Conservation (phyloP, 192 early-diverging fungal genomes). For the Bifiguratus adelaidae region DNA sequence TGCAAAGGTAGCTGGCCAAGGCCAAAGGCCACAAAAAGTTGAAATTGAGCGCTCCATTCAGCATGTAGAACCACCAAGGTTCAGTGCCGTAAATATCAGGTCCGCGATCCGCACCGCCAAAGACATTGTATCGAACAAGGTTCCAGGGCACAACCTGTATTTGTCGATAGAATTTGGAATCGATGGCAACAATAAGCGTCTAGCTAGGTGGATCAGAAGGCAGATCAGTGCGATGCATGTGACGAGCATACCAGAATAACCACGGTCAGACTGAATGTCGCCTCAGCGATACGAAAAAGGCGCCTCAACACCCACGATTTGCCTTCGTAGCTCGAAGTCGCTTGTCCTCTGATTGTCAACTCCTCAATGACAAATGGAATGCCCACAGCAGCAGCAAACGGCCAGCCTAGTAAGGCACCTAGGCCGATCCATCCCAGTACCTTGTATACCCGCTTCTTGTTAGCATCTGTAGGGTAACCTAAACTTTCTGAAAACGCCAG, state of each 20-base stretch:
- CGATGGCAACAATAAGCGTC: conserved; percentile 55
- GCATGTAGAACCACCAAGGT: conserved; percentile 85
- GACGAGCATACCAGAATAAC: conserved; percentile 20
- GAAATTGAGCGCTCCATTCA: conserved; percentile 87
- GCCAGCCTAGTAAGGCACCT: conserved; percentile 73
- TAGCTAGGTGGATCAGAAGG: conserved; percentile 13
- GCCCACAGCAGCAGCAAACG: conserved; percentile 67
- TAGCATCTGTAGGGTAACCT: conserved; percentile 28
- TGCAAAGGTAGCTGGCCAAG: conserved; percentile 42
- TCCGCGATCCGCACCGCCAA: conserved; percentile 47
- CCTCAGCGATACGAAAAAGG: conserved; percentile 29
- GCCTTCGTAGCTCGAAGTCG: conserved; percentile 17
- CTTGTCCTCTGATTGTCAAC: conserved; percentile 36
- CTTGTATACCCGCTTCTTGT: conserved; percentile 33
- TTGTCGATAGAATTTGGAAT: conserved; percentile 67
- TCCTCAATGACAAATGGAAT: conserved; percentile 73
- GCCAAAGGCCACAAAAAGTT: conserved; percentile 74
- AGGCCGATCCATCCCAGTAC: conserved; percentile 51
- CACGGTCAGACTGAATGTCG: conserved; percentile 25
- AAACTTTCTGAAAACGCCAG: conserved; percentile 66
- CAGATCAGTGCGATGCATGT: conserved; percentile 2
- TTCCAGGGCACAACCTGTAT: conserved; percentile 69
- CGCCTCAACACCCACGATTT: conserved; percentile 10
- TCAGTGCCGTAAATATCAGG: conserved; percentile 86
- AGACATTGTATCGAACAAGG: conserved; percentile 89